These are phyloP conservation scores for Auxenochlorella pyrenoidosa DNA, from an alignment of 139 green algal species.

Conservation along the genomic window DNA sequence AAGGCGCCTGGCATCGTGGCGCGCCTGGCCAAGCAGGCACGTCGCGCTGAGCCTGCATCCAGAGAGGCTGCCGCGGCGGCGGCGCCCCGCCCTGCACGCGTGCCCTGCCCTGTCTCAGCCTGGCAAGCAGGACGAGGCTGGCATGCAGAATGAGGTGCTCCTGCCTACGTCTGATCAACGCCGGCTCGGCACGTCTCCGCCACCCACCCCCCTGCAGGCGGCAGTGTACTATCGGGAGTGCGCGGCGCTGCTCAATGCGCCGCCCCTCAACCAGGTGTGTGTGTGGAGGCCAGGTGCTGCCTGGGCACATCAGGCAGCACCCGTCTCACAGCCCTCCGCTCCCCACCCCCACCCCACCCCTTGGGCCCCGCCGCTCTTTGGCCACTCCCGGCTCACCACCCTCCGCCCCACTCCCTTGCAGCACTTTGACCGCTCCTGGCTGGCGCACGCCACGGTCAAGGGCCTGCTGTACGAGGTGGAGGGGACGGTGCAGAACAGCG, in stretches of 20 bases:
- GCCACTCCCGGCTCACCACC: background rate
- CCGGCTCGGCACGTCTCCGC: background rate
- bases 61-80: no score
- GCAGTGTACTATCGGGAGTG: conserved; percentile 80
- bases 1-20: conserved; percentile 77
- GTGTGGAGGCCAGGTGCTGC: background rate
- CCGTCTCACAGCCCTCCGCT: no score
- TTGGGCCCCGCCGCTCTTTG: background rate
- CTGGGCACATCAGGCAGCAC: no score
- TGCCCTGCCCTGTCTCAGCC: background rate
- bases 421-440: conserved; percentile 90
- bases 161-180: no score
- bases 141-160: background rate
- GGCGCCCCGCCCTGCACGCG: no score
- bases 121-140: no score
- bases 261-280: conserved; percentile 49
- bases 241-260: conserved; percentile 50
- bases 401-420: background rate
- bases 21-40: conserved; percentile 79
- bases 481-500: conserved; percentile 61
- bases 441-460: conserved; percentile 59
- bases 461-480: conserved; percentile 72
- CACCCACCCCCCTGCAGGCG: conserved; percentile 67
- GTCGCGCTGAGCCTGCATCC: background rate
- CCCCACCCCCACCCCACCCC: background rate